phyloP scores from a whole-genome alignment of 2,329 filamentous ascomycete species.

The Trichophyton equinum region DNA sequence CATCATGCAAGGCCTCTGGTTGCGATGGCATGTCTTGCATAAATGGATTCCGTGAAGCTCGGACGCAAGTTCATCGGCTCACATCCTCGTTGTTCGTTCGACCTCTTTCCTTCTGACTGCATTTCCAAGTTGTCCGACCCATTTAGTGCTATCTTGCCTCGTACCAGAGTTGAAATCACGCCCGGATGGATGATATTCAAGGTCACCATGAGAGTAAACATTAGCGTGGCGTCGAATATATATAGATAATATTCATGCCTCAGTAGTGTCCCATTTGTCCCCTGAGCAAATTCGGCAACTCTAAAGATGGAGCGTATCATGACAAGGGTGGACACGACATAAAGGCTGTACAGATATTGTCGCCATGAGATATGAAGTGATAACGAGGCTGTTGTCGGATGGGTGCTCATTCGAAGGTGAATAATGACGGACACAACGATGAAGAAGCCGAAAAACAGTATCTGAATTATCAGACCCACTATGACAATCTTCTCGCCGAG shows the following conservation, averaged over 20 bases:
- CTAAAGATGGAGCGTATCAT: slow-evolving; percentile 24
- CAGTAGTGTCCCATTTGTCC: slow-evolving; percentile 22
- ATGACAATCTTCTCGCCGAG: slow-evolving; percentile 36
- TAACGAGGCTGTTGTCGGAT: slow-evolving; percentile 17
- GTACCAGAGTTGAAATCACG: slow-evolving; percentile 5
- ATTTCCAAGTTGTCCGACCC: slow-evolving; percentile 2
- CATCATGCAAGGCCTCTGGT: slow-evolving; percentile 8
- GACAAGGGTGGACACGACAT: slow-evolving; percentile 20
- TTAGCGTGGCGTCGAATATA: slow-evolving; percentile 22
- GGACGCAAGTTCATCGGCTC: neutral
- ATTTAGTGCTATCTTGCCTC: neutral
- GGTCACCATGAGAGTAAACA: slow-evolving; percentile 18
- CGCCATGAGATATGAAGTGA: slow-evolving; percentile 19
- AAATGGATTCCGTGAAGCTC: slow-evolving; percentile 8
- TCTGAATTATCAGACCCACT: slow-evolving; percentile 44
- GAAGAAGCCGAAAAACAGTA: slow-evolving; percentile 47
- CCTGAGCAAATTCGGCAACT: slow-evolving; percentile 23
- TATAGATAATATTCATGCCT: slow-evolving; percentile 22
- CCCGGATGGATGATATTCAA: slow-evolving; percentile 12
- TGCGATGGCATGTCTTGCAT: slow-evolving; percentile 12
- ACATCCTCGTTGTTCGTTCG: neutral
- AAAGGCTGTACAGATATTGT: slow-evolving; percentile 22
- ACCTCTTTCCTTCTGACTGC: neutral
- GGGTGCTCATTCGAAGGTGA: slow-evolving; percentile 32
- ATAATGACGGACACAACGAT: slow-evolving; percentile 38